Evolutionary conservation across 306 rosid species (phyloP), one percentile per base, ranked within the genome.

Genomic region (Acacia confusa): DNA sequence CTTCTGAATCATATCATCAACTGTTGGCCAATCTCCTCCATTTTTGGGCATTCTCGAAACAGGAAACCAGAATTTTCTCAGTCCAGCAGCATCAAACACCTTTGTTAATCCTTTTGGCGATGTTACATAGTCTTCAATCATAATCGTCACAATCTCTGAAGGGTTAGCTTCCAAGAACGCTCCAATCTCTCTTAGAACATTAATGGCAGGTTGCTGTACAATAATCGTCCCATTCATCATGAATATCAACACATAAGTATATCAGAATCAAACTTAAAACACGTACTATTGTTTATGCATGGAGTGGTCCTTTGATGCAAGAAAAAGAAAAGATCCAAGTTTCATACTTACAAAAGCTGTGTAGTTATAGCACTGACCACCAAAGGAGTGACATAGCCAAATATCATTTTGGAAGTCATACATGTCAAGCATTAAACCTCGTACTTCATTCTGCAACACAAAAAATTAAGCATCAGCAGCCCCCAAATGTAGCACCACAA

Each of bases 341-440:
- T 84, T 82, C 1, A 61, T 14, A 89, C 99, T 93, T 89, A 95
- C 99, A 84, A 95, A 95, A 76, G 99, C 92, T 30, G 99, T 95
- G 81, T 76, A 89, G 86, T 95, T 91, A 88, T 83, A 86, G 87
- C 99, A 95, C 50, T 86, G 83, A 83, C 99, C 97, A 44, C 92
- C 87, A 77, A 74, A 86, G 66, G 92, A 89, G 83, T 95, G 99
- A 86, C 99, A 95, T 58, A 95, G 53, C 99, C 99, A 95, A 76
- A 92, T 79, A 61, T 91, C 98, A 63, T 91, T 91, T 84, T 80
- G 58, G 70, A 90, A 95, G 87, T 95, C 98, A 76, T 95, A 95
- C 91, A 91, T 40, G 83, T 95, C 99, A 13, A 95, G 97, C 99
- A 95, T 93, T 41, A 95, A 85, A 8, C 96, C 99, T 86, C 99